phyloP scores from a whole-genome alignment of 805 yeast genomes.

The Candida sphagnicola region DNA sequence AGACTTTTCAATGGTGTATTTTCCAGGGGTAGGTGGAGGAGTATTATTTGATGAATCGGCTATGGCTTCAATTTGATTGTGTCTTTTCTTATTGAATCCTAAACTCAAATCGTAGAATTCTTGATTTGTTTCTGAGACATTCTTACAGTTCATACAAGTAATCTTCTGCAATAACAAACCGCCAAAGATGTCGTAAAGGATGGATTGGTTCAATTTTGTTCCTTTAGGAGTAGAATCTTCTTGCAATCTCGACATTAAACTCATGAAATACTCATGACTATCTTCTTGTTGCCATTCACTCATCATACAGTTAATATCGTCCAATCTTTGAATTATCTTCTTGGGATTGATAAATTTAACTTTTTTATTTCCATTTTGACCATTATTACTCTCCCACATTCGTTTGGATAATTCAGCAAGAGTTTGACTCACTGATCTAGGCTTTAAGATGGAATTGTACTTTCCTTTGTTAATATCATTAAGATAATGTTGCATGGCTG shows the following conservation, averaged over 20 bases:
- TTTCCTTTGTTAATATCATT: constrained; percentile 58
- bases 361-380: constrained; percentile 18
- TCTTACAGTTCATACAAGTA: constrained; percentile 77
- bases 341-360: constrained; percentile 67
- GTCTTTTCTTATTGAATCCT: constrained; percentile 53
- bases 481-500: constrained; percentile 84
- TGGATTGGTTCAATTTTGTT: constrained; percentile 72
- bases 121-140: constrained; percentile 81
- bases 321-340: constrained; percentile 63
- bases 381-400: constrained; percentile 52
- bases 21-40: constrained; percentile 10
- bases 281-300: constrained; percentile 97
- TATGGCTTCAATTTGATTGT: constrained; percentile 14
- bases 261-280: constrained; percentile 96
- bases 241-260: constrained; percentile 79
- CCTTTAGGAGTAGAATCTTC: constrained; percentile 93
- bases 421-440: constrained; percentile 58
- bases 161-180: constrained; percentile 84
- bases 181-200: constrained; percentile 90
- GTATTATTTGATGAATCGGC: constrained; percentile 9
- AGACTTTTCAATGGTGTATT: constrained; percentile 70
- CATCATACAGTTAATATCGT: constrained; percentile 93
- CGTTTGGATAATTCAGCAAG: constrained; percentile 65
- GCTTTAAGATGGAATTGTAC: constrained; percentile 41
- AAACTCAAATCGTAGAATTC: constrained; percentile 91